Conservation (phyloP, 2,329 filamentous ascomycete species). For the Paraphaeosphaeria minitans region DNA sequence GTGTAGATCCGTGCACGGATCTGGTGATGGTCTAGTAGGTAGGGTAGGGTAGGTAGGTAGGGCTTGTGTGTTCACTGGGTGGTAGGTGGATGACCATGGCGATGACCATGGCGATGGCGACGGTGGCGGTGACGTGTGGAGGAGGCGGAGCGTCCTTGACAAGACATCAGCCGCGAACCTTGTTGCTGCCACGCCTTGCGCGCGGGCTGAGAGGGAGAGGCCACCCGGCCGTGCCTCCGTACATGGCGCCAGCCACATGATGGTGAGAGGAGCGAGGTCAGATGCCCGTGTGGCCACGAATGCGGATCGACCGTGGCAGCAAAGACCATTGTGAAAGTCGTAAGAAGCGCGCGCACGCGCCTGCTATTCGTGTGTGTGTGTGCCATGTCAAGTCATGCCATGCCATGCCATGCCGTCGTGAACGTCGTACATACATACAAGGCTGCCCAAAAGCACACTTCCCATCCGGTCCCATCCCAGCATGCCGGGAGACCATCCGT, state of each 20-base stretch:
- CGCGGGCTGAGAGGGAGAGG: neutral
- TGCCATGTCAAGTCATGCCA: no score
- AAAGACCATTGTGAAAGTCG: conserved; percentile 2
- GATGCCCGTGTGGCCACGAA: conserved; percentile 7
- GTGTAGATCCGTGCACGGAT: neutral
- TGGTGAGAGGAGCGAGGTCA: conserved; percentile 15
- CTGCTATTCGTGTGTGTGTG: conserved; percentile 11
- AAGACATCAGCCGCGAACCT: conserved; percentile 1
- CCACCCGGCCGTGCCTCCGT: conserved; percentile 6
- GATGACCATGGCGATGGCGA: no score
- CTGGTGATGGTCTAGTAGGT: no score
- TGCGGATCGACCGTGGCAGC: neutral
- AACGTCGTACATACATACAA: conserved; percentile 10
- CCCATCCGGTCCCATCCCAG: conserved; percentile 1
- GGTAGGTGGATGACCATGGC: no score
- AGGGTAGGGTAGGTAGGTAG: no score
- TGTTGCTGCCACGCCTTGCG: conserved; percentile 7
- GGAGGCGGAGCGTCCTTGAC: neutral
- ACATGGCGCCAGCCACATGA: conserved; percentile 18
- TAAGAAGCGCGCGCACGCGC: conserved; percentile 6
- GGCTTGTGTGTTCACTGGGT: neutral
- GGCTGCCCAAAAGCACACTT: neutral
- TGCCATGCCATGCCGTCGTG: conserved; percentile 2
- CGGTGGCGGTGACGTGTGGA: no score
- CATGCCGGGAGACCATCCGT: conserved; percentile 6